Evolutionary conservation across 768 basidiomycete genomes (phyloP), one percentile per base, ranked within the genome.

Genomic region (Rhizopogon vesiculosus): DNA sequence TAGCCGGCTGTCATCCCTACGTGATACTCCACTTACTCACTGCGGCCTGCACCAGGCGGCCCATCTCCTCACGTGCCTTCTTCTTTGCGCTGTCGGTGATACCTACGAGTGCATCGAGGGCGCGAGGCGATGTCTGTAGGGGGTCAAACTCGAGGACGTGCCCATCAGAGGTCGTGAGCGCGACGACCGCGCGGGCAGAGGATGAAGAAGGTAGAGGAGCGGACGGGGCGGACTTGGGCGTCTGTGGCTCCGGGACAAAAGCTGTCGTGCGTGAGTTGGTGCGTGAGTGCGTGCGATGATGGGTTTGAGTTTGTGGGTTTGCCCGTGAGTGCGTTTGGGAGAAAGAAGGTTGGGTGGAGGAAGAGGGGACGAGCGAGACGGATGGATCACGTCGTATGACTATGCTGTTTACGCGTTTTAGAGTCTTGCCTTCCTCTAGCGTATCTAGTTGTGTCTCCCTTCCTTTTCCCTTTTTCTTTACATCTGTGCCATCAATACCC

Each of bases 141-240:
- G 93, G 92, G 61, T 96, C 88, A 63, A 96, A 93, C 66, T 87
- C 85, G 25, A 96, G 77, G n/a, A 88, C 69, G 61, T 87, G 84
- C 0, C 93, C 93, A 61, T 93, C 90, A 41, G 78, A 82, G 0
- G 86, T 91, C 5, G 89, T 84, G n/a, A 93, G 85, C 1, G 87
- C 83, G 12, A 91, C 84, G 33, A 89, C 71, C 2, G 86, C 86
- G 5, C 82, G 79, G 56, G 78, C 70, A n/a, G 59, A 59, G 43
- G 62, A 28, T 12, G 59, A 38, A 3, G 48, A 60, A 29, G 61
- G 22, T 3, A 44, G 42, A 4, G 39, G 42, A 13, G 41, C 45
- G 13, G 43, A 41, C 0, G 35, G 25, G 0, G 39, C 43, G 5
- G 51, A 35, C 39, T 60, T 58, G 19, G 42, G 46, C 33, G 49